Evolutionary conservation across 352 stramenopile species (phyloP).

Genomic region (Phytopythium boreale): DNA sequence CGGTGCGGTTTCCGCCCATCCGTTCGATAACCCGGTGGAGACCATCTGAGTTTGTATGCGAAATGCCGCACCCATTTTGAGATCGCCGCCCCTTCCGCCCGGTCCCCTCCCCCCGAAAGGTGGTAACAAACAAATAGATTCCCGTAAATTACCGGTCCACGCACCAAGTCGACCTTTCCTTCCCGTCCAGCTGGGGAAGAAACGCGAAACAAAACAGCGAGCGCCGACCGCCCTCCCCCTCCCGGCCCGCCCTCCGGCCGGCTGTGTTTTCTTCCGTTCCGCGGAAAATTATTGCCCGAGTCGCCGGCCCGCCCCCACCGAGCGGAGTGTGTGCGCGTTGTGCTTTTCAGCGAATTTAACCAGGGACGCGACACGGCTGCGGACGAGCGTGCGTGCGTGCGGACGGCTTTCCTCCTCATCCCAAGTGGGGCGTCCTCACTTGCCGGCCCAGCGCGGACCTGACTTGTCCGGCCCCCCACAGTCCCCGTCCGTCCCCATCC

Average conservation of each 20-base stretch:
- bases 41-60: not conserved
- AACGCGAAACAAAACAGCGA: not conserved
- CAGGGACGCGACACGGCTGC: no score
- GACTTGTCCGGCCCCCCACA: not conserved
- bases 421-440: no score
- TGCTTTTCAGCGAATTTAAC: no score
- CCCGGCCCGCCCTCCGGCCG: no score
- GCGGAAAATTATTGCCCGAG: not conserved
- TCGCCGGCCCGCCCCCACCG: not conserved
- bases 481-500: not conserved
- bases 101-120: no score
- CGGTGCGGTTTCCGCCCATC: not conserved
- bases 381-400: no score
- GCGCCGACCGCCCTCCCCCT: no score
- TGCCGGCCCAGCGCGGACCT: not conserved
- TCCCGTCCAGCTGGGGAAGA: not conserved
- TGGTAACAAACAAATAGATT: not conserved
- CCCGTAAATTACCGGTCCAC: not conserved
- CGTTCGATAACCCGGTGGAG: not conserved
- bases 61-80: not conserved
- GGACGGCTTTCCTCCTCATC: no score
- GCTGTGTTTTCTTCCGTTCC: no score
- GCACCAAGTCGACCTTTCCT: no score
- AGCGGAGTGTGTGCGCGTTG: no score
- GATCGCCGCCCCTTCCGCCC: not conserved